These are phyloP conservation scores for Colletotrichum trifolii DNA, from an alignment of 2,329 filamentous ascomycete genomes.

Conservation along the genomic window DNA sequence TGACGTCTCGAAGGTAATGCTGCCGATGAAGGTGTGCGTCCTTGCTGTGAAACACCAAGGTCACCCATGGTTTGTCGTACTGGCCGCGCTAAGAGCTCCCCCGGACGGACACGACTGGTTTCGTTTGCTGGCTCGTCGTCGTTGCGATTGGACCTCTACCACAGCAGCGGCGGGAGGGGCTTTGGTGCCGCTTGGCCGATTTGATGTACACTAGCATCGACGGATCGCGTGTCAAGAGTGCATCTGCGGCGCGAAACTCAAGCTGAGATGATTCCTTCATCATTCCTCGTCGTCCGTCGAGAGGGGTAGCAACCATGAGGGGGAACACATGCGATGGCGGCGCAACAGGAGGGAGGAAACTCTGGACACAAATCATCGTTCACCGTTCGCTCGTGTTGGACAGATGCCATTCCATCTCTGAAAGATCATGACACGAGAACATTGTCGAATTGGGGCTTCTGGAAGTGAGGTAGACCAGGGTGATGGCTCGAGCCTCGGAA, in stretches of 20 bases:
- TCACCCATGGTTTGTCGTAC: slow-evolving; percentile 29
- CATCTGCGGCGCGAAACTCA: not conserved
- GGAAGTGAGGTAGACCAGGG: not conserved
- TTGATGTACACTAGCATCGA: not conserved
- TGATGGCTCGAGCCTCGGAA: slow-evolving; percentile 15
- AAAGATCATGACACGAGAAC: not conserved
- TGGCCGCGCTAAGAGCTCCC: slow-evolving; percentile 30
- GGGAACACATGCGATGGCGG: not conserved
- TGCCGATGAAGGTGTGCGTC: slow-evolving; percentile 7
- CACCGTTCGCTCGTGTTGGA: not conserved
- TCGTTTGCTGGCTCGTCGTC: not conserved
- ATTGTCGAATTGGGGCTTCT: slow-evolving; percentile 10
- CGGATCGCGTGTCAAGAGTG: no score
- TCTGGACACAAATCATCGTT: not conserved
- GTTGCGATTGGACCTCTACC: slow-evolving; percentile 28
- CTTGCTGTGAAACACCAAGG: slow-evolving; percentile 31
- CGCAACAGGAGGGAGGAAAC: slow-evolving; percentile 9
- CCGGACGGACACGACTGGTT: slow-evolving; percentile 22
- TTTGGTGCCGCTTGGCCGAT: slow-evolving; percentile 14
- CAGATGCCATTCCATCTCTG: slow-evolving; percentile 12
- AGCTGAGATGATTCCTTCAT: not conserved
- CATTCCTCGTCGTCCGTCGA: not conserved
- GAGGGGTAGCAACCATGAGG: not conserved
- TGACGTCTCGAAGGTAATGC: slow-evolving; percentile 31
- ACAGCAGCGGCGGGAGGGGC: not conserved